Conservation (phyloP, 345 rosid species). For the Raphanus sativus region DNA sequence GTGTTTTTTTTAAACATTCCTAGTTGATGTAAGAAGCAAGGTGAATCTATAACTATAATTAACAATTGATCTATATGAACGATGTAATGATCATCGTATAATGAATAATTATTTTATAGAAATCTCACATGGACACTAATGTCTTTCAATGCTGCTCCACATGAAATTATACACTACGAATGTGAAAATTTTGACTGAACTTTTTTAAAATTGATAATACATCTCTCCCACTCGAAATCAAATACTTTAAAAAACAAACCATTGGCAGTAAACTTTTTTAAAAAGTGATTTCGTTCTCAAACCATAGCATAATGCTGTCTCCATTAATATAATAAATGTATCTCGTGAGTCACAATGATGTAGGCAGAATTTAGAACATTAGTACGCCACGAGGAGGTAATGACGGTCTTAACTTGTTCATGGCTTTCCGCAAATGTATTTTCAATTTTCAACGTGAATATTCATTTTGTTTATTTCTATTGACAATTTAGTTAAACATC, state of each 20-base stretch:
- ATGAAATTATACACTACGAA: not conserved
- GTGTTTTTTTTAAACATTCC: not conserved
- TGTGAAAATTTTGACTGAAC: not conserved
- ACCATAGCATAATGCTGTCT: not conserved
- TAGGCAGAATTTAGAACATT: constrained; percentile 10
- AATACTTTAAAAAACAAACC: not conserved
- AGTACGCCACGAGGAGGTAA: constrained; percentile 12
- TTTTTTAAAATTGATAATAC: not conserved
- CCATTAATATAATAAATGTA: not conserved
- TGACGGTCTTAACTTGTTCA: not conserved
- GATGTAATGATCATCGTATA: not conserved
- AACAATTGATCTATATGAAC: not conserved
- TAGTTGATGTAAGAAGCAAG: constrained; percentile 8
- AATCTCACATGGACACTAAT: not conserved
- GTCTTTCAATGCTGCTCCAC: not conserved
- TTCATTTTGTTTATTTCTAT: not conserved
- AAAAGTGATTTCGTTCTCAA: not conserved
- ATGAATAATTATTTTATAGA: not conserved
- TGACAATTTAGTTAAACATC: not conserved
- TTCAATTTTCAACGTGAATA: not conserved
- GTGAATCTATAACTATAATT: constrained; percentile 1
- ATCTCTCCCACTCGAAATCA: not conserved
- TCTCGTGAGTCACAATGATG: constrained; percentile 10
- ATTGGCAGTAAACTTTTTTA: not conserved
- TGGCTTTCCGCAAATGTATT: not conserved